Base-by-base conservation (phyloP, 306 rosid species). In the Vigna nakashimae region DNA sequence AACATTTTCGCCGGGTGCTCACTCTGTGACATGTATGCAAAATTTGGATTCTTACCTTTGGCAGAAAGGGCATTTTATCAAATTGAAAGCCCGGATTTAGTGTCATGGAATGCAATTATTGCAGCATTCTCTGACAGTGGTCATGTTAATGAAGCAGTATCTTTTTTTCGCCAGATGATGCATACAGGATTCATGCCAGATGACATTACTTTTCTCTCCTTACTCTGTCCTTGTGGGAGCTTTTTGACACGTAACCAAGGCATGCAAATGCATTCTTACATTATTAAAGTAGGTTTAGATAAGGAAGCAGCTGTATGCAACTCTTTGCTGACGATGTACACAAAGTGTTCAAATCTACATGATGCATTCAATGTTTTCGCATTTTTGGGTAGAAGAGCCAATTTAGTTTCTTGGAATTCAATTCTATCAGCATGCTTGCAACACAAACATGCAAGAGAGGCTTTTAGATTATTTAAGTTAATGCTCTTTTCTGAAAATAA, bases 21-120 rank as follows among this genome's bases (percentile, higher is more conserved):
- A 20, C 93, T 89, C 11, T 87, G 86, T 78, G 96, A 86, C 85
- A 90, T 92, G 97, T 90, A 90, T 77, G 91, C 93, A 2, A 92
- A 92, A 64, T 82, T 84, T 53, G 88, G 96, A 20, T 73, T 76
- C 62, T 77, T 89, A 58, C 77, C 73, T 65, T 82, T 85, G 36
- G 92, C 93, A 53, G 87, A 79, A 82, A 76, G 15, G 3, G 88
- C 77, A 17, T 92, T 90, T 83, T 64, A 63, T 85, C 84, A 69
- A 42, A 92, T 92, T 48, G 87, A 89, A 43, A 83, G 34, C 65
- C 92, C 88, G 49, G 94, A 92, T 86, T 76, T 86, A 70, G 97
- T 89, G 22, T 86, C 92, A 20, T 92, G 97, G 96, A 92, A 89
- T 74, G 91, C 91, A 59, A 89, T 92, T 49, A 87, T 92, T 73